phyloP scores from a whole-genome alignment of 148 eudicot species.

The Chenopodium album region DNA sequence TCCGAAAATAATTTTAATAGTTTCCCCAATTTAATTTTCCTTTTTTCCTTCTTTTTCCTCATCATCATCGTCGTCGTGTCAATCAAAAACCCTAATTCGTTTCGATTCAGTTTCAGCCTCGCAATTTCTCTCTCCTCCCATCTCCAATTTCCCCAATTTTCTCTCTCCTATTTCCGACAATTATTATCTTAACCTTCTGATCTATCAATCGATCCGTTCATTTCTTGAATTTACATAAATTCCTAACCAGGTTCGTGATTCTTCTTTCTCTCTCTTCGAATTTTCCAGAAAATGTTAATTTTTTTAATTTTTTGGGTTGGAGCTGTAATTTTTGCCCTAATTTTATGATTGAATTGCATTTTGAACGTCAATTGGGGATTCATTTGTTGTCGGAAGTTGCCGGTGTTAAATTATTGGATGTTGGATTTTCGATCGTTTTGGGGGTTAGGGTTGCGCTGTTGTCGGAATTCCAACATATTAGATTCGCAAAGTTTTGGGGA shows the following conservation, averaged over 20 bases:
- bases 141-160: background rate
- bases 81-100: conserved; percentile 53
- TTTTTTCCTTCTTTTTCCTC: conserved; percentile 3
- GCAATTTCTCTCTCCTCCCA: conserved; percentile 31
- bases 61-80: conserved; percentile 28
- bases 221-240: conserved; percentile 6
- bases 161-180: conserved; percentile 21
- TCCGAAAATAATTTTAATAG: background rate
- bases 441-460: conserved; percentile 12
- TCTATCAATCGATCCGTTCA: conserved; percentile 19
- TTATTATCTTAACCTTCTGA: conserved; percentile 4
- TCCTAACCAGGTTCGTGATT: conserved; percentile 29
- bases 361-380: background rate
- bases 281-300: background rate
- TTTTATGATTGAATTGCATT: background rate
- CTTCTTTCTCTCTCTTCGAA: conserved; percentile 8
- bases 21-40: background rate
- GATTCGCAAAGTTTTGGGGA: background rate
- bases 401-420: background rate
- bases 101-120: conserved; percentile 52
- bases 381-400: background rate
- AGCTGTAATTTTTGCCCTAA: background rate
- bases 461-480: background rate
- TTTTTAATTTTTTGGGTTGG: background rate
- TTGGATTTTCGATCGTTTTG: background rate